These are phyloP conservation scores for Hortiboletus rubellus DNA, from an alignment of 1,284 basidiomycete genomes.

Conservation along the genomic window DNA sequence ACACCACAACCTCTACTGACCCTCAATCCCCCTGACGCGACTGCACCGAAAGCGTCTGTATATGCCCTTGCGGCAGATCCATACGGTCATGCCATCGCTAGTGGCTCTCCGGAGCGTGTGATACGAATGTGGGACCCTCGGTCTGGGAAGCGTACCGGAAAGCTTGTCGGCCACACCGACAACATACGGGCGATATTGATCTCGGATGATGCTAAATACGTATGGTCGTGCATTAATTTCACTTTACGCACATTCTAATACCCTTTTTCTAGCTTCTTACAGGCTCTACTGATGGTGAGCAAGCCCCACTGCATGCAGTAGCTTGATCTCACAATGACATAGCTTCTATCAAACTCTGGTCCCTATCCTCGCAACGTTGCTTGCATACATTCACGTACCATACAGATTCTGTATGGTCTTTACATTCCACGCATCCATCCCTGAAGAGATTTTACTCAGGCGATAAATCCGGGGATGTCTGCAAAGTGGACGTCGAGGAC, in stretches of 20 bases:
- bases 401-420: conserved; percentile 92
- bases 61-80: conserved; percentile 81
- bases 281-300: conserved; percentile 82
- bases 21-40: conserved; percentile 58
- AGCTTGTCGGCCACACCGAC: conserved; percentile 93
- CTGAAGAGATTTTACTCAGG: conserved; percentile 96
- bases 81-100: conserved; percentile 79
- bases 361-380: conserved; percentile 82
- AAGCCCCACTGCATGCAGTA: not conserved
- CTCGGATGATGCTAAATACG: conserved; percentile 87
- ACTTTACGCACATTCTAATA: conserved; percentile 19
- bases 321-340: conserved; percentile 19
- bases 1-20: conserved; percentile 53
- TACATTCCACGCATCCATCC: conserved; percentile 84
- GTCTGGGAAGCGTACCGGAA: conserved; percentile 67
- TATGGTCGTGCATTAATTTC: conserved; percentile 42
- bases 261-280: conserved; percentile 66
- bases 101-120: conserved; percentile 89
- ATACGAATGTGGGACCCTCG: conserved; percentile 94
- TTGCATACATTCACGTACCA: conserved; percentile 97
- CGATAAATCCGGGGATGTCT: conserved; percentile 87
- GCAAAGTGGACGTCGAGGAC: conserved; percentile 86
- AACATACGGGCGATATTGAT: conserved; percentile 90
- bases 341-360: conserved; percentile 92
- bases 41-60: conserved; percentile 71